Evolutionary conservation across 345 rosid species (phyloP).

Genomic region (Mercurialis annua): DNA sequence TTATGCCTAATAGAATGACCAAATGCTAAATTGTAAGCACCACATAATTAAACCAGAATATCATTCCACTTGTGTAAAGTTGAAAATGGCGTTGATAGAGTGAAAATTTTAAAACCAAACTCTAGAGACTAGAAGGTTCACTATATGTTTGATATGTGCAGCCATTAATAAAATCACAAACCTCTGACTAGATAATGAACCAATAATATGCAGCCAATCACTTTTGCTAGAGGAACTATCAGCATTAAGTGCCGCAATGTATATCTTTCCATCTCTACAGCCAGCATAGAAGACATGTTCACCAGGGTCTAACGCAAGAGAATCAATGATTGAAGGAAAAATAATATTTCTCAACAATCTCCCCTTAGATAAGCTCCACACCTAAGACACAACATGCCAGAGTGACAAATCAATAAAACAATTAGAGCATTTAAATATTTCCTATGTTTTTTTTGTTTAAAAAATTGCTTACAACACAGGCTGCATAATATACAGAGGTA

Average conservation of each 20-base stretch:
- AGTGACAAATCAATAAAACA: not conserved
- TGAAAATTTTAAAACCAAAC: not conserved
- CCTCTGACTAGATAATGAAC: slow-evolving; percentile 69
- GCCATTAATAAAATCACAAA: slow-evolving; percentile 19
- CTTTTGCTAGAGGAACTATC: slow-evolving; percentile 39
- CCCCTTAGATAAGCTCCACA: slow-evolving; percentile 79
- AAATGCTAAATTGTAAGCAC: slow-evolving; percentile 8
- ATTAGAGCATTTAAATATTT: not conserved
- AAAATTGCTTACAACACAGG: no score
- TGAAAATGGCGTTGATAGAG: not conserved
- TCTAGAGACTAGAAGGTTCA: not conserved
- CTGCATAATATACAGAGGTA: no score
- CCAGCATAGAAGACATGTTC: slow-evolving; percentile 88
- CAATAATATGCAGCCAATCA: slow-evolving; percentile 55
- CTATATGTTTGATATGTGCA: not conserved
- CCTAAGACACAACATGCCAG: slow-evolving; percentile 37
- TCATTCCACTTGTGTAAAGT: not conserved
- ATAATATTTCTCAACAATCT: slow-evolving; percentile 51
- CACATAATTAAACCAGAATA: not conserved
- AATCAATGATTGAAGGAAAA: slow-evolving; percentile 73
- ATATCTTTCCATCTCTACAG: slow-evolving; percentile 68
- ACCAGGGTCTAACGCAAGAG: slow-evolving; percentile 75
- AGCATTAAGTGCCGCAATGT: slow-evolving; percentile 61
- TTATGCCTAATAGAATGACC: not conserved
- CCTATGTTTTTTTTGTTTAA: no score